Evolutionary conservation across 2,329 filamentous ascomycete species (phyloP).

Genomic region (Bertia moriformis): DNA sequence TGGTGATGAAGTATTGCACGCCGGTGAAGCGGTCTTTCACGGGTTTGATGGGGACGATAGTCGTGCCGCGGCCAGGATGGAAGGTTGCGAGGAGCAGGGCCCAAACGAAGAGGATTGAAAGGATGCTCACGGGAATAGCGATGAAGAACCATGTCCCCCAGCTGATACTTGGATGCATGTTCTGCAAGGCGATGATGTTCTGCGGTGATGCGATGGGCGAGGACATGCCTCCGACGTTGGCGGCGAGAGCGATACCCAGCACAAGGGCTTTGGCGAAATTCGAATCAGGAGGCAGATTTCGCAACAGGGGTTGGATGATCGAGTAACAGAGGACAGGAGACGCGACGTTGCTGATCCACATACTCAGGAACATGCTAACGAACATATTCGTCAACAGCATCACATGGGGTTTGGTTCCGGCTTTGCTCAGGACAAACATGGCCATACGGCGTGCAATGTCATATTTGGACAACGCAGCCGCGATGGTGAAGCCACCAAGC

Average conservation of each 20-base stretch:
- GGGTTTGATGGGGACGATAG: slow-evolving; percentile 78
- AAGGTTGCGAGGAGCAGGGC: slow-evolving; percentile 71
- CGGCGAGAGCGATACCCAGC: slow-evolving; percentile 83
- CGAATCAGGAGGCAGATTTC: slow-evolving; percentile 79
- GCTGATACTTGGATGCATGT: slow-evolving; percentile 81
- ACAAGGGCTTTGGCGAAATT: slow-evolving; percentile 91
- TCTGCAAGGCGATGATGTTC: slow-evolving; percentile 89
- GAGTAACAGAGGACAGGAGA: slow-evolving; percentile 94
- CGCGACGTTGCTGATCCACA: slow-evolving; percentile 98
- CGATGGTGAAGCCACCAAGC: slow-evolving; percentile 88
- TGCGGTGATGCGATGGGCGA: slow-evolving; percentile 95
- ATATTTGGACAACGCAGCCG: slow-evolving; percentile 88
- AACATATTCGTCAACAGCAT: slow-evolving; percentile 98
- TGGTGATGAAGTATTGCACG: slow-evolving; percentile 81
- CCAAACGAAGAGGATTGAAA: slow-evolving; percentile 84
- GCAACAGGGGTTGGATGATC: slow-evolving; percentile 87
- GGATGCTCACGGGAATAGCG: slow-evolving; percentile 77
- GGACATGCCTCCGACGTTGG: slow-evolving; percentile 90
- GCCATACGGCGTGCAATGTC: slow-evolving; percentile 96
- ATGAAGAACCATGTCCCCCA: slow-evolving; percentile 98
- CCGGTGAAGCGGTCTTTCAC: slow-evolving; percentile 79
- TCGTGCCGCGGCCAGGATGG: slow-evolving; percentile 68
- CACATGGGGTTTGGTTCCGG: slow-evolving; percentile 74
- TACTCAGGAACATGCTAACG: slow-evolving; percentile 90
- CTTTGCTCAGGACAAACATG: slow-evolving; percentile 89